Evolutionary conservation across 1,139 yeast genomes (phyloP), one percentile per base, ranked within the genome.

Genomic region (Pneumocystis jirovecii): DNA sequence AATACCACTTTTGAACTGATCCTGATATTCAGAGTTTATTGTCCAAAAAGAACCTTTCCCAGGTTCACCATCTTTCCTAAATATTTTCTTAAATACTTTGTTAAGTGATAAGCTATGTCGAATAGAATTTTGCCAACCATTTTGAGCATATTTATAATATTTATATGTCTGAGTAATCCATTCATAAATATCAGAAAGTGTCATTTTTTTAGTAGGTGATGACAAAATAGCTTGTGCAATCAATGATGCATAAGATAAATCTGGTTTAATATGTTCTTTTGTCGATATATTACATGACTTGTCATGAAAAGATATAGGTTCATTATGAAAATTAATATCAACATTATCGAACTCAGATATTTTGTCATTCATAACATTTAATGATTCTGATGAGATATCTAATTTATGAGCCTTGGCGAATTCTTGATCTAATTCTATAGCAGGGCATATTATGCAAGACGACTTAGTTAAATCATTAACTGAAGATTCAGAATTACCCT

Each of bases 81-180:
- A 80, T 10, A 87, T 84, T 70, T 87, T 85, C 67, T 85, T 82
- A 77, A 93, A 93, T 8, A 91, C 85, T 75, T 89, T 89, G 75
- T 90, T 90, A 70, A 89, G 79, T 34, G 91, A 86, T 61, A 93
- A 79, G 71, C 89, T 90, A 76, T 93, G 98, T 63, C 95, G 82
- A 19, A 93, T 95, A 0, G 95, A 83, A 72, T 89, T 86, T 76
- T 93, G 98, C 99, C 99, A 93, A 1, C 97, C 97, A 74, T 90
- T 96, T 0, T 95, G 90, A 72, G 97, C 90, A 76, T 89, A 93
- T 72, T 86, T 83, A 76, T 89, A 93, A 75, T 88, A 93, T 1
- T 97, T 98, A 74, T 87, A 91, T 12, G 87, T 76, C 60, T 89
- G 96, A 73, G 87, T 87, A 64, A 93, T 89, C 1, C 90, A 89